Evolutionary conservation across 2,329 filamentous ascomycete species (phyloP), one percentile per base, ranked within the genome.

Genomic region (Talaromyces sp.): DNA sequence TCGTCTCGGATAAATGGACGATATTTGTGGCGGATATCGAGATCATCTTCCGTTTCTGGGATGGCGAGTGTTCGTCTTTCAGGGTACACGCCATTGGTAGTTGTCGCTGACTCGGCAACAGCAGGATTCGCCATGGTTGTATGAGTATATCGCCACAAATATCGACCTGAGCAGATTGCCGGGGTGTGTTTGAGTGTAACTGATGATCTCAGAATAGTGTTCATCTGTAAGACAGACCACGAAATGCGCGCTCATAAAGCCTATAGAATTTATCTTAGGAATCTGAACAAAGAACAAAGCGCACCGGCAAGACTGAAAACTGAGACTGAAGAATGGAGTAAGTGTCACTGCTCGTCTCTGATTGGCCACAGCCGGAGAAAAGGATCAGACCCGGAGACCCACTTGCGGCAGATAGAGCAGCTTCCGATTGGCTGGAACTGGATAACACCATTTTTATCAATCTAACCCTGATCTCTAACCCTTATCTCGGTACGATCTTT

Each of bases 1-100:
- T 78, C 72, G 40, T 76, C 70, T 1, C 85, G 75, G 3, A 89
- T 71, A 67, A 88, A 90, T 0, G 86, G 86, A 1, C 87, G 80
- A 69, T 89, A 88, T 58, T 73, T 80, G 51, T 75, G 67, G 40
- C 86, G 79, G 19, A 83, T 74, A 1, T 72, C 68, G 0, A 72
- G 8, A 61, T 85, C 81, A 67, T 88, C 86, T 63, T 87, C 78
- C 0, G 67, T 65, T 17, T 75, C 68, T 0, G 75, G 64, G 36
- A 87, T 80, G 2, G 82, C 81, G 11, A 87, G 75, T 1, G 80
- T 76, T 22, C 59, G 69, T 17, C 13, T 19, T 4, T 22, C n/a
- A 10, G 13, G 11, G n/a, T 17, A 34, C 7, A 27, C 13, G 15
- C 17, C 56, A 27, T 58, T 6, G 13, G 25, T 34, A 27, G 11